A percentile compares a stretch with the other conserved stretches of the same genome.
Conservation (phyloP, 805 yeast genomes). For the Lipomyces orientalis region DNA sequence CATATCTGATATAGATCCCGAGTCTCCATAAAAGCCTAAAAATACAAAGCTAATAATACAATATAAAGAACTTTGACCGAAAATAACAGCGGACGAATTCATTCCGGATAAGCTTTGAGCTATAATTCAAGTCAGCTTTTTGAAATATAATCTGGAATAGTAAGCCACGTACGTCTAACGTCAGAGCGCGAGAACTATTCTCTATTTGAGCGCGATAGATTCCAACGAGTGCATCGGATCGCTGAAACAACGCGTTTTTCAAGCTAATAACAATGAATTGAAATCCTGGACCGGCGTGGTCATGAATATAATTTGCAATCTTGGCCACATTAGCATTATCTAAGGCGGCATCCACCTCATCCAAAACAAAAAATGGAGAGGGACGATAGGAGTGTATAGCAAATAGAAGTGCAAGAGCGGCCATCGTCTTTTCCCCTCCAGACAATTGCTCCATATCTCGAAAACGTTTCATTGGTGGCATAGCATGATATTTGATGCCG, state of each 20-base stretch:
- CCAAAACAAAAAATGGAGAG: slow-evolving; percentile 93
- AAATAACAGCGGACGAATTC: not conserved
- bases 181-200: slow-evolving; percentile 74
- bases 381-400: slow-evolving; percentile 91
- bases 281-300: slow-evolving; percentile 74
- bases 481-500: slow-evolving; percentile 89
- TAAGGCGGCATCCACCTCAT: slow-evolving; percentile 97
- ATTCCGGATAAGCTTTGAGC: slow-evolving; percentile 17
- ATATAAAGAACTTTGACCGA: not conserved
- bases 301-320: slow-evolving; percentile 83
- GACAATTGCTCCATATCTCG: slow-evolving; percentile 90
- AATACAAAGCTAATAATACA: not conserved
- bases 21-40: not conserved
- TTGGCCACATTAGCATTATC: slow-evolving; percentile 86
- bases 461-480: slow-evolving; percentile 95
- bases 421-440: slow-evolving; percentile 97
- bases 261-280: slow-evolving; percentile 93
- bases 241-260: slow-evolving; percentile 84
- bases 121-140: not conserved
- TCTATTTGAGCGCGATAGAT: slow-evolving; percentile 81
- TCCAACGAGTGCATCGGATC: slow-evolving; percentile 90
- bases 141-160: not conserved
- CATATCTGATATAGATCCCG: not conserved
- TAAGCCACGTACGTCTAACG: slow-evolving; percentile 59
- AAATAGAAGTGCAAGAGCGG: slow-evolving; percentile 90